A percentile compares a stretch with the other conserved stretches of the same genome.
Conservation (phyloP, 169 alveolate species). For the Plasmodium ovale region DNA sequence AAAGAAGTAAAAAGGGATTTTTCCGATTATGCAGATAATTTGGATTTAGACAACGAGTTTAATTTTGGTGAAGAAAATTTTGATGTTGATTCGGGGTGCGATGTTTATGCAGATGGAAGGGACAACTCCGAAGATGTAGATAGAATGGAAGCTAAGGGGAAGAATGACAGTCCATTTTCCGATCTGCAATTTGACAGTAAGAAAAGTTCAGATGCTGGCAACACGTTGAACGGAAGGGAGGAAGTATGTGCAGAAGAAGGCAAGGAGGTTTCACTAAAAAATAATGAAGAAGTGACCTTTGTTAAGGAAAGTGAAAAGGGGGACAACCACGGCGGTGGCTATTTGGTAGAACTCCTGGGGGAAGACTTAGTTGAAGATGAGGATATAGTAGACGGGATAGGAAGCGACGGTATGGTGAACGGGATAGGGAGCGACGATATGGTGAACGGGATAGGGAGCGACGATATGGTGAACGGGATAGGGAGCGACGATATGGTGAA, state of each 20-base stretch:
- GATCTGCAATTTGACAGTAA: background rate
- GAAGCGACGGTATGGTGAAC: background rate
- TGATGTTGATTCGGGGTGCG: background rate
- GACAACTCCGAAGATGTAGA: background rate
- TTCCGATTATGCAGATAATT: background rate
- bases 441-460: no score
- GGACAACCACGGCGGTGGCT: no score
- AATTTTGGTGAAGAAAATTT: constrained; percentile 9
- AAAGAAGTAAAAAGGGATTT: background rate
- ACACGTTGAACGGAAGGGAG: no score
- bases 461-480: no score
- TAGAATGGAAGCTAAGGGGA: background rate
- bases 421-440: background rate
- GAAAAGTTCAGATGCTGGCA: background rate
- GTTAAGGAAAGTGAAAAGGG: no score
- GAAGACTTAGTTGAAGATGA: no score
- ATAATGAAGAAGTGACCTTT: no score
- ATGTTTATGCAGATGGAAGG: background rate
- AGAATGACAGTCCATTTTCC: background rate
- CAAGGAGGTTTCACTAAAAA: no score
- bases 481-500: no score
- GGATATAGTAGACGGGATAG: background rate
- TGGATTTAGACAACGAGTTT: constrained; percentile 42
- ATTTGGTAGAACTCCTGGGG: no score
- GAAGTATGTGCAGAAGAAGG: no score